A percentile compares a stretch with the other conserved stretches of the same genome.
Conservation (phyloP, 2,329 filamentous ascomycete genomes). For the Ophiostoma angusticollis region DNA sequence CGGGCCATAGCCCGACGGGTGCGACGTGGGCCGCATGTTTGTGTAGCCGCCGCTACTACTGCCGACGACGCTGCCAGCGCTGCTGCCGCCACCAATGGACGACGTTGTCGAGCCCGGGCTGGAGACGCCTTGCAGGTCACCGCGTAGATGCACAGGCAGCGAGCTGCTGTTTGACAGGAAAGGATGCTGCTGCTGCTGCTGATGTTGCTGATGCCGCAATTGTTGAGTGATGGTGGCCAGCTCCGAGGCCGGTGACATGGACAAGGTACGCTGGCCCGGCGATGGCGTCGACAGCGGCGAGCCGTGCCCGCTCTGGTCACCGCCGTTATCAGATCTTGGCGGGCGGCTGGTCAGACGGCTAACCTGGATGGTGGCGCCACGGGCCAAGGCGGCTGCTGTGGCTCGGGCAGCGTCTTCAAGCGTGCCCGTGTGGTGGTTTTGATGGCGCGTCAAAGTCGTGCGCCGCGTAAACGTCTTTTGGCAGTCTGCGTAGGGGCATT, state of each 20-base stretch:
- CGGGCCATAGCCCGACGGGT: conserved; percentile 71
- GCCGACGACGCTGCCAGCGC: not conserved
- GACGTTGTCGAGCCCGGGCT: conserved; percentile 57
- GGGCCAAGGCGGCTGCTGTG: conserved; percentile 71
- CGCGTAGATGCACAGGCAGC: conserved; percentile 70
- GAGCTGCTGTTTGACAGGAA: conserved; percentile 70
- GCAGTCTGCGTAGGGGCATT: conserved; percentile 93
- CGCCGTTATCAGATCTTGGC: conserved; percentile 48
- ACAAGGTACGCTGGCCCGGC: conserved; percentile 64
- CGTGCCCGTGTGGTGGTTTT: conserved; percentile 90
- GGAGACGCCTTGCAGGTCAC: conserved; percentile 51
- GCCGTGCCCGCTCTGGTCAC: conserved; percentile 44
- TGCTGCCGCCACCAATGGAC: conserved; percentile 1
- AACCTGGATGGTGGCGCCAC: conserved; percentile 25
- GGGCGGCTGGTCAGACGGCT: conserved; percentile 28
- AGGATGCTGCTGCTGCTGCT: not conserved
- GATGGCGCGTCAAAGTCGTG: conserved; percentile 87
- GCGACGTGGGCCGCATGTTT: conserved; percentile 62
- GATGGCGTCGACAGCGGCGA: conserved; percentile 73
- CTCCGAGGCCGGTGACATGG: conserved; percentile 67
- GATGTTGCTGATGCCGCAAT: conserved; percentile 40
- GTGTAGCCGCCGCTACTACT: conserved; percentile 30
- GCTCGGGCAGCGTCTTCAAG: conserved; percentile 86
- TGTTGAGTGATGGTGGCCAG: conserved; percentile 57
- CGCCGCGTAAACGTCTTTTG: conserved; percentile 97